Evolutionary conservation across 371 early-diverging fungal species (phyloP).

Genomic region (Capniomyces stellatus): DNA sequence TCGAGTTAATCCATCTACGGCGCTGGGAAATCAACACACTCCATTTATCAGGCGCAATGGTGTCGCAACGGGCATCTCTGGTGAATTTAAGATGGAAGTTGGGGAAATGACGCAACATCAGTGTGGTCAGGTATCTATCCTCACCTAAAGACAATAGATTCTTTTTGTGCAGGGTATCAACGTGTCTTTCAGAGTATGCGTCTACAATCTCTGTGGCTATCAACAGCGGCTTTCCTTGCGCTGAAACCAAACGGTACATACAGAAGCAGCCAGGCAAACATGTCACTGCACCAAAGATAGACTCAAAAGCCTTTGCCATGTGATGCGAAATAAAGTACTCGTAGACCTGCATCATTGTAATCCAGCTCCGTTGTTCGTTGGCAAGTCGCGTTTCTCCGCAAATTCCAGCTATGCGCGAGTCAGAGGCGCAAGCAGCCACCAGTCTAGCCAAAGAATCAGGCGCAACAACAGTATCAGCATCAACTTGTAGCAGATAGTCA

Average conservation of each 20-base stretch:
- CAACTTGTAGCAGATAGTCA: constrained; percentile 81
- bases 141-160: constrained; percentile 96
- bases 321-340: constrained; percentile 97
- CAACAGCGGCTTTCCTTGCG: constrained; percentile 25
- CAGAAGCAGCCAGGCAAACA: constrained; percentile 91
- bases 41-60: constrained; percentile 90
- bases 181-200: constrained; percentile 83
- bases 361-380: constrained; percentile 68
- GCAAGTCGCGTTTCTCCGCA: constrained; percentile 81
- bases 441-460: constrained; percentile 64
- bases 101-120: constrained; percentile 95
- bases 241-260: constrained; percentile 69
- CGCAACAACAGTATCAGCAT: constrained; percentile 79
- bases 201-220: constrained; percentile 75
- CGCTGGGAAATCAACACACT: constrained; percentile 80
- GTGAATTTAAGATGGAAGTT: constrained; percentile 86
- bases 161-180: constrained; percentile 97
- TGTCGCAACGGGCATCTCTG: constrained; percentile 80
- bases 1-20: constrained; percentile 93
- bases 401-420: constrained; percentile 69
- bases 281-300: constrained; percentile 86
- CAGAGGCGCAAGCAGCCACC: constrained; percentile 66
- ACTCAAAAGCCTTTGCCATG: constrained; percentile 91
- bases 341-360: constrained; percentile 94
- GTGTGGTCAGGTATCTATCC: constrained; percentile 92